A percentile compares a stretch with the other conserved stretches of the same genome.
These are phyloP conservation scores for Wallacemonas collosoma DNA, from an alignment of 208 protist species.

Conservation along the genomic window DNA sequence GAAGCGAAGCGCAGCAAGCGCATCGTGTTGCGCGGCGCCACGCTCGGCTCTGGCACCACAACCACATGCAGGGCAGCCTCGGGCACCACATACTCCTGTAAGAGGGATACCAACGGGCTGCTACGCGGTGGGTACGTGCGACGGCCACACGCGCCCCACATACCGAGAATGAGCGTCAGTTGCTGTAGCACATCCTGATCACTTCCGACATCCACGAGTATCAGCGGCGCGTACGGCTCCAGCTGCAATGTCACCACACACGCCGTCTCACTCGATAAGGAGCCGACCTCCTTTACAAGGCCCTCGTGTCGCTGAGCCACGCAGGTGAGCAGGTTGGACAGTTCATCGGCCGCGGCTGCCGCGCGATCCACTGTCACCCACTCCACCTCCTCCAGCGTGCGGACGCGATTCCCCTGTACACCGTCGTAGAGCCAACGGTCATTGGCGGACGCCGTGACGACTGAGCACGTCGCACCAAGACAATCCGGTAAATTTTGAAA, in stretches of 20 bases:
- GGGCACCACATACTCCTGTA: slow-evolving; percentile 35
- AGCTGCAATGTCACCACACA: slow-evolving; percentile 63
- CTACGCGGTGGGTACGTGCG: slow-evolving; percentile 47
- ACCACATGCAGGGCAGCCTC: slow-evolving; percentile 56
- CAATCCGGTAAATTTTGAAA: slow-evolving; percentile 49
- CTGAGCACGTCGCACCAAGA: slow-evolving; percentile 37
- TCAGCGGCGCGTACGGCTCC: slow-evolving; percentile 47
- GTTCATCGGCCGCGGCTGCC: slow-evolving; percentile 19
- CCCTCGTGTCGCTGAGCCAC: slow-evolving; percentile 49
- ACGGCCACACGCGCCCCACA: slow-evolving; percentile 25
- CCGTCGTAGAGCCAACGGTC: slow-evolving; percentile 58
- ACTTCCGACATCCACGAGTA: slow-evolving; percentile 60
- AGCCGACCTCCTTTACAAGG: slow-evolving; percentile 22
- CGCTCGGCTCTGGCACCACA: slow-evolving; percentile 41
- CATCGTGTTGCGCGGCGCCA: slow-evolving; percentile 43
- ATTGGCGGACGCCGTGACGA: slow-evolving; percentile 45
- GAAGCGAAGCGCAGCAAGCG: slow-evolving; percentile 66
- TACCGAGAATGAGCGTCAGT: slow-evolving; percentile 53
- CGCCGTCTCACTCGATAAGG: slow-evolving; percentile 49
- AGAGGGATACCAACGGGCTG: slow-evolving; percentile 34
- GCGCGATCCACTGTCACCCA: slow-evolving; percentile 29
- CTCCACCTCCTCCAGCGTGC: slow-evolving; percentile 31
- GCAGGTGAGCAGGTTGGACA: slow-evolving; percentile 41
- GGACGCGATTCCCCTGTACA: slow-evolving; percentile 37
- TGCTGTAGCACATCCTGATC: slow-evolving; percentile 57